These are phyloP conservation scores for Halophytophthora polymorphica DNA, from an alignment of 352 stramenopile genomes.

Conservation along the genomic window DNA sequence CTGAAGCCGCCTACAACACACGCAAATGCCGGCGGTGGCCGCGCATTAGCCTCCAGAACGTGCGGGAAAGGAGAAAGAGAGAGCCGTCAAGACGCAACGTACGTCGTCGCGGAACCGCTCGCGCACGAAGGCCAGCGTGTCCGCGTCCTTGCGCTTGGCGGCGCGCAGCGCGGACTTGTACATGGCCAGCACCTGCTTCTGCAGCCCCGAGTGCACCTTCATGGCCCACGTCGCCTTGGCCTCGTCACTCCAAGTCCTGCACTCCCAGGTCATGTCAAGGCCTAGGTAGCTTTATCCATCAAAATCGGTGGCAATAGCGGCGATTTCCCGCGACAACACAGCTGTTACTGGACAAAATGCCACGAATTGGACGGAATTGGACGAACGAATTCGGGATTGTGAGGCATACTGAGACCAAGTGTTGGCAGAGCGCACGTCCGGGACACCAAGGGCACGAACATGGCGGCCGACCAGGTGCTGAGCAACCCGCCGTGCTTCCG, in stretches of 20 bases:
- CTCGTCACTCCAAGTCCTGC: conserved; percentile 18
- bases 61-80: background rate
- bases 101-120: conserved; percentile 78
- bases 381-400: no score
- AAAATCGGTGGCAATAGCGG: background rate
- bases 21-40: no score
- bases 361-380: background rate
- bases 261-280: background rate
- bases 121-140: conserved; percentile 51
- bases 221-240: no score
- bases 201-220: conserved; percentile 64
- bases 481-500: conserved; percentile 81
- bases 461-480: conserved; percentile 38
- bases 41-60: background rate
- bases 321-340: background rate
- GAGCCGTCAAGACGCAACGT: conserved; percentile 7
- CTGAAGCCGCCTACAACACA: conserved; percentile 35
- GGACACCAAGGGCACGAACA: background rate
- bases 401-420: no score
- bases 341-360: background rate
- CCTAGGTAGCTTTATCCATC: conserved; percentile 6
- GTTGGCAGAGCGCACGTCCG: no score
- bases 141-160: conserved; percentile 55
- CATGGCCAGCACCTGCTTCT: conserved; percentile 72
- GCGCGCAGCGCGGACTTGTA: conserved; percentile 63